A percentile compares a stretch with the other conserved stretches of the same genome.
phyloP scores from a whole-genome alignment of 805 yeast genomes.

The Suhomyces emberorum region DNA sequence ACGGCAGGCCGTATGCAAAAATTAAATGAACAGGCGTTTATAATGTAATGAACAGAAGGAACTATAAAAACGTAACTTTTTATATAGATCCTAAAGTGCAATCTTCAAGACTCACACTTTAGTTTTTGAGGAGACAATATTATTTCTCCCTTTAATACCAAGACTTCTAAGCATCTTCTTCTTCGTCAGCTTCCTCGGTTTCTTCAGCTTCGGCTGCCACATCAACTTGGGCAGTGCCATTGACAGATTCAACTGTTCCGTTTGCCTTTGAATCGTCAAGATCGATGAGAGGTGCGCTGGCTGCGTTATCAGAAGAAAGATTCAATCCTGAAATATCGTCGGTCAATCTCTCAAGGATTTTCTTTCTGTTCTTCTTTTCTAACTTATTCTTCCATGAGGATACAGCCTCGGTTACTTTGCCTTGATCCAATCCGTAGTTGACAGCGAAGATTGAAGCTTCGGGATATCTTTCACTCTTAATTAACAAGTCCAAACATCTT shows the following conservation, averaged over 20 bases:
- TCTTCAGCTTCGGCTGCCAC: slow-evolving; percentile 6
- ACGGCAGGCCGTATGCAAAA: not conserved
- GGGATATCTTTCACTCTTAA: slow-evolving; percentile 63
- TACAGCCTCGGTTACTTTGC: slow-evolving; percentile 46
- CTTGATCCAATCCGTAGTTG: slow-evolving; percentile 53
- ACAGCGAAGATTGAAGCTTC: slow-evolving; percentile 83
- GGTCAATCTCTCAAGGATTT: slow-evolving; percentile 60
- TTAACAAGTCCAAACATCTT: slow-evolving; percentile 62
- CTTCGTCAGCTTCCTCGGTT: slow-evolving; percentile 5
- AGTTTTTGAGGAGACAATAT: not conserved
- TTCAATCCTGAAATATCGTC: slow-evolving; percentile 31
- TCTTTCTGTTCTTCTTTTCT: slow-evolving; percentile 45
- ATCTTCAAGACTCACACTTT: not conserved
- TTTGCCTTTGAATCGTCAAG: slow-evolving; percentile 10
- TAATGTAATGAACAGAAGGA: not conserved
- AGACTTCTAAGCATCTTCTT: slow-evolving; percentile 23
- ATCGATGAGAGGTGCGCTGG: slow-evolving; percentile 13
- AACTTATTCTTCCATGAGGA: slow-evolving; percentile 67
- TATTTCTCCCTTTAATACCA: not conserved
- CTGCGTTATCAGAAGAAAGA: slow-evolving; percentile 13
- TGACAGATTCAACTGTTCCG: not conserved
- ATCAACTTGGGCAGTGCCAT: not conserved
- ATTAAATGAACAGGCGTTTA: not conserved
- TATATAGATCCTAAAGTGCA: not conserved
- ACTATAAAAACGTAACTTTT: slow-evolving; percentile 1